These are phyloP conservation scores for Pseudopithomyces chartarum DNA, from an alignment of 2,329 filamentous ascomycete genomes.

Conservation along the genomic window DNA sequence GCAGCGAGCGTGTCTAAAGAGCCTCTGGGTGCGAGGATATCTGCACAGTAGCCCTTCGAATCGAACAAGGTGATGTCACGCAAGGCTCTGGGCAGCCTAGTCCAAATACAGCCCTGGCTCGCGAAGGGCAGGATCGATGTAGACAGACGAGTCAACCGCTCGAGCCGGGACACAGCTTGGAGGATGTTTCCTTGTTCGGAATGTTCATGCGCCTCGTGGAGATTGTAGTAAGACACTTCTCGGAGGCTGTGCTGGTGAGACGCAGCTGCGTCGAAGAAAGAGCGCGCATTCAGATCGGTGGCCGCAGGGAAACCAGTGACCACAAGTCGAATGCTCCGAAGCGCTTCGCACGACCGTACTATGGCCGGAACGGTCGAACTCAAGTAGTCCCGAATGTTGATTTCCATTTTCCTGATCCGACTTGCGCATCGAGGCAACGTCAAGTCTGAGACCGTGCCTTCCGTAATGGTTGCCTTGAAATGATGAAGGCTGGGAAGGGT, in stretches of 20 bases:
- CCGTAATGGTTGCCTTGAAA: neutral
- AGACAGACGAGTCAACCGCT: neutral
- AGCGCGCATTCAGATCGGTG: neutral
- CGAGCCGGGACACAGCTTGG: neutral
- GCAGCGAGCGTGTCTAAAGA: neutral
- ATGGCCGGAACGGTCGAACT: neutral
- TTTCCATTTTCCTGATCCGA: neutral
- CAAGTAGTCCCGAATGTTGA: neutral
- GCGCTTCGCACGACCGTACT: neutral
- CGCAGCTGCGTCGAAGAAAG: neutral
- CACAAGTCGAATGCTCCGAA: neutral
- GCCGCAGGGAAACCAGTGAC: neutral
- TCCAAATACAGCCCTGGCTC: neutral
- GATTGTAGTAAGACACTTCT: neutral
- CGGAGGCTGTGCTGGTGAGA: neutral
- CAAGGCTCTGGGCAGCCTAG: neutral
- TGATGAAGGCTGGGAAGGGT: neutral
- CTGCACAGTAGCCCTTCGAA: neutral
- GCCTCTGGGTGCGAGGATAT: neutral
- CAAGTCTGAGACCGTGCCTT: neutral
- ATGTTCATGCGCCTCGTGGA: neutral
- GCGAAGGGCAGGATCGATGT: neutral
- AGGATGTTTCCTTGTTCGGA: neutral
- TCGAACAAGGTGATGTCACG: neutral
- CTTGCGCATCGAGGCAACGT: neutral